A percentile compares a stretch with the other conserved stretches of the same genome.
Conservation (phyloP, 176 grass and related monocot genomes). For the Cenchrus purpureus region DNA sequence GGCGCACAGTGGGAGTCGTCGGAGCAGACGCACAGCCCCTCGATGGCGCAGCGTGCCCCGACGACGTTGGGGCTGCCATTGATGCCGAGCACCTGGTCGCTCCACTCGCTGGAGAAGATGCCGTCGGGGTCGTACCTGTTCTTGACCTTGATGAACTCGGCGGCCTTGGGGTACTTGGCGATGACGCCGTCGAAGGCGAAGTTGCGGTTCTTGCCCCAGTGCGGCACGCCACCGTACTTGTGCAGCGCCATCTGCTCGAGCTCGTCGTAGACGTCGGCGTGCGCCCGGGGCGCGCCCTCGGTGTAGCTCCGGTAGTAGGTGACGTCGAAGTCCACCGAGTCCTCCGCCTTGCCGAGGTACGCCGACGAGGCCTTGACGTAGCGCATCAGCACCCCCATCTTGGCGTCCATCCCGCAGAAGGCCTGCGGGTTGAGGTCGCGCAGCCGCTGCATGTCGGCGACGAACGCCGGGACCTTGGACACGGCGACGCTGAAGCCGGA, state of each 20-base stretch:
- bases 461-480: not conserved
- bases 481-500: constrained; percentile 52
- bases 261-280: no score
- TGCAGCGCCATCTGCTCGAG: not conserved
- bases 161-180: constrained; percentile 27
- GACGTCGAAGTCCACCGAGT: constrained; percentile 54
- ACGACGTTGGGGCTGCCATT: constrained; percentile 26
- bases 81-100: constrained; percentile 60
- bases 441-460: constrained; percentile 3
- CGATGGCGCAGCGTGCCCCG: constrained; percentile 38
- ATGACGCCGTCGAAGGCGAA: constrained; percentile 46
- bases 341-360: constrained; percentile 26
- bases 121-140: constrained; percentile 46
- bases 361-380: no score
- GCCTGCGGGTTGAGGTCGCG: no score
- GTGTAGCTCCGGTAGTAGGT: constrained; percentile 54
- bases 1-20: constrained; percentile 37
- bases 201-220: constrained; percentile 18
- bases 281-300: not conserved
- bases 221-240: constrained; percentile 55
- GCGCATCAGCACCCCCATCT: no score
- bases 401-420: no score
- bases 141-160: constrained; percentile 46
- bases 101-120: constrained; percentile 77
- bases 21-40: constrained; percentile 48